Percentiles rank a stretch among this genome's conserved stretches.
Conservation (phyloP, 306 rosid species). For the Psophocarpus tetragonolobus region DNA sequence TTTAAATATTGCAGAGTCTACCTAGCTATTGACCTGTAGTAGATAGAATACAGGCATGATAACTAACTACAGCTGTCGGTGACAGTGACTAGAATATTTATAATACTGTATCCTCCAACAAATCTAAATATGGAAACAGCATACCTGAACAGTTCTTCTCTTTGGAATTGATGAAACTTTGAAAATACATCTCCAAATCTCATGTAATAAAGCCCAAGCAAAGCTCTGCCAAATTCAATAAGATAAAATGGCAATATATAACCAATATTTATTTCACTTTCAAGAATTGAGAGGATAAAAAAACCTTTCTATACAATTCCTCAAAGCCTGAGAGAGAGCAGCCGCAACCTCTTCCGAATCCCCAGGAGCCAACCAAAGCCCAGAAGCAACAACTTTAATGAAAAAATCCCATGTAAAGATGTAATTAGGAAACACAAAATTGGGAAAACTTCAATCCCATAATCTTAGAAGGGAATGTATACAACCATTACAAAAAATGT, state of each 20-base stretch:
- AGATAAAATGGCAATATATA: slow-evolving; percentile 39
- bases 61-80: neutral
- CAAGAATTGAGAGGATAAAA: neutral
- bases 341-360: slow-evolving; percentile 96
- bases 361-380: slow-evolving; percentile 95
- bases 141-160: slow-evolving; percentile 81
- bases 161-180: slow-evolving; percentile 69
- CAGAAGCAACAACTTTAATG: slow-evolving; percentile 79
- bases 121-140: slow-evolving; percentile 29
- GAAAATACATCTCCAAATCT: slow-evolving; percentile 96
- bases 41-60: neutral
- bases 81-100: neutral
- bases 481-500: slow-evolving; percentile 17
- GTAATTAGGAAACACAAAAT: slow-evolving; percentile 24
- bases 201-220: slow-evolving; percentile 75
- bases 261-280: slow-evolving; percentile 33
- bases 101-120: neutral
- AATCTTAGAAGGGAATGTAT: slow-evolving; percentile 21
- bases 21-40: neutral
- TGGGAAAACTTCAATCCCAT: neutral
- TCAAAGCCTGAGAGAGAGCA: slow-evolving; percentile 93
- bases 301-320: slow-evolving; percentile 86
- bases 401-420: slow-evolving; percentile 26
- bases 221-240: slow-evolving; percentile 59
- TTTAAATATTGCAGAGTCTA: neutral